Evolutionary conservation across 2,329 filamentous ascomycete species (phyloP), one percentile per base, ranked within the genome.

Genomic region (Pseudogymnoascus sp.): DNA sequence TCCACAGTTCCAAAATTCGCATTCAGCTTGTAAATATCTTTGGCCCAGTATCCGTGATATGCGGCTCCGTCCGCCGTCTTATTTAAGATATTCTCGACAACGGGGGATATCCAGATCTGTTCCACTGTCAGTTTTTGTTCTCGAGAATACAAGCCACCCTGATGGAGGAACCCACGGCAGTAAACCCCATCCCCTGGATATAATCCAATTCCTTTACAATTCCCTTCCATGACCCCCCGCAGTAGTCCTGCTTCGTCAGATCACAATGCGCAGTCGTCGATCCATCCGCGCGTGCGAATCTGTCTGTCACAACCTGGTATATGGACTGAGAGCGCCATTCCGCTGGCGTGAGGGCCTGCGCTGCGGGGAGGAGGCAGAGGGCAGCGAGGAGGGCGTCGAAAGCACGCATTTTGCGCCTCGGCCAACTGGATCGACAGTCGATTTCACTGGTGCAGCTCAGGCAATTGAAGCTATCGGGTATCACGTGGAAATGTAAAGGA

Each of bases 1-100:
- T 80, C 75, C 4, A 77, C 76, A 0, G 81, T 82, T 31, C 87
- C 86, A 64, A 83, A 85, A 63, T 83, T 77, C 2, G 77, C 64
- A 67, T 89, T 87, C 61, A 88, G 71, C 12, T 73, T 65, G 62
- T 80, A 78, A 29, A 78, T 65, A 62, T 78, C 71, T 62, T 77
- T 72, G 45, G 75, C 73, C 77, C 77, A 78, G 64, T 77, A 79
- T 10, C 75, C 77, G 61, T 78, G 75, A 61, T 76, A 78, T 15
- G 72, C 73, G 60, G 74, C 65, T 18, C 77, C 77, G 60, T 73
- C 73, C 33, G 62, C 65, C 1, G 74, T 76, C 18, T 64, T 65
- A 25, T 74, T 69, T 7, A 72, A 68, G 5, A 78, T 67, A 42
- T 78, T 76, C 39, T 72, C 66, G 5, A 73, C 74, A 7, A 78